Conservation (phyloP, 2,329 filamentous ascomycete species). For the Exutisphaerella laricina region DNA sequence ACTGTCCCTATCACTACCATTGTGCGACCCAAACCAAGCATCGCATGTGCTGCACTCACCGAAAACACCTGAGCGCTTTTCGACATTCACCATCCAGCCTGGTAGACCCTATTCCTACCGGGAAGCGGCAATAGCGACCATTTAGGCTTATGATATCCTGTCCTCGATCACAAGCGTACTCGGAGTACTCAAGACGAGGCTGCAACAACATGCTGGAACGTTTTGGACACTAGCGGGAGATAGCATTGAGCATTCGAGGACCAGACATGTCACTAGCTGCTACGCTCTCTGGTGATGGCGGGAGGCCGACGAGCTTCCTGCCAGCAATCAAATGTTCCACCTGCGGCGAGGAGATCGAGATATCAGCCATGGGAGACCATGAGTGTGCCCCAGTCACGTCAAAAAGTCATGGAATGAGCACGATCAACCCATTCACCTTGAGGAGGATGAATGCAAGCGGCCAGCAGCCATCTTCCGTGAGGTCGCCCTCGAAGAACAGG, state of each 20-base stretch:
- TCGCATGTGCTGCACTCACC: too few species aligned
- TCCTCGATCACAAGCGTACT: too few species aligned
- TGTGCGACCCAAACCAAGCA: too few species aligned
- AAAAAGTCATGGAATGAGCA: conserved; percentile 13
- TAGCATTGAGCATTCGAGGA: too few species aligned
- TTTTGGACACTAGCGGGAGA: too few species aligned
- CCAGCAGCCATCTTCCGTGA: not conserved
- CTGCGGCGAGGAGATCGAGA: conserved; percentile 71
- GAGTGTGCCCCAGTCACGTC: conserved; percentile 48
- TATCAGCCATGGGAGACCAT: conserved; percentile 81
- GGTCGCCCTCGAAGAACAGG: conserved; percentile 3
- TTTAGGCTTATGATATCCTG: too few species aligned
- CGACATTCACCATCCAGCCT: too few species aligned
- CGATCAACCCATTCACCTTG: conserved; percentile 27
- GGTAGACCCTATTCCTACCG: too few species aligned
- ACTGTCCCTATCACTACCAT: too few species aligned
- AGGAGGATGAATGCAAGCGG: conserved; percentile 17
- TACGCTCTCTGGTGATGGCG: conserved; percentile 28
- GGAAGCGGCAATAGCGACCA: too few species aligned
- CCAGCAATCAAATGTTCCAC: conserved; percentile 83
- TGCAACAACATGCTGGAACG: not conserved
- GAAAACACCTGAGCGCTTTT: too few species aligned
- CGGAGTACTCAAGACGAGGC: too few species aligned
- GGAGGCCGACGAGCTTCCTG: conserved; percentile 63
- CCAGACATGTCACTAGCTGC: conserved; percentile 27